Conservation (phyloP, 2,329 filamentous ascomycete species). For the Phialophora chinensis region DNA sequence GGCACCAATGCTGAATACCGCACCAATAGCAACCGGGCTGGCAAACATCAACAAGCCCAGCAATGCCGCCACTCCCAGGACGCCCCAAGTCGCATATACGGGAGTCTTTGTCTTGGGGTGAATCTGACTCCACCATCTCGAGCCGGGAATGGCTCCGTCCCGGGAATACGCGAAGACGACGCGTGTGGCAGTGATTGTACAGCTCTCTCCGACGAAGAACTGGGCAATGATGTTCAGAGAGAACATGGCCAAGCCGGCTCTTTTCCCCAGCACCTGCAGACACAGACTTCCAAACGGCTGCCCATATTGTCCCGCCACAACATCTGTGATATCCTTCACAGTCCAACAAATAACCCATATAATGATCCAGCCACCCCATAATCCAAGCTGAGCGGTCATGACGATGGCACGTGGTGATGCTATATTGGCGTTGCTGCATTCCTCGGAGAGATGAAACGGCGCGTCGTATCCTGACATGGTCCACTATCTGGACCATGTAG, state of each 20-base stretch:
- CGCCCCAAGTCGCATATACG: conserved; percentile 43
- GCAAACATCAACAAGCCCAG: conserved; percentile 42
- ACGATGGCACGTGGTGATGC: conserved; percentile 44
- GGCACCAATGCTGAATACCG: conserved; percentile 44
- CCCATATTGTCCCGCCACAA: conserved; percentile 42
- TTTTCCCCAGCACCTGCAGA: conserved; percentile 43
- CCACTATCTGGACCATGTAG: no score
- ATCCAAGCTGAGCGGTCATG: conserved; percentile 42
- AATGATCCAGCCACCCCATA: conserved; percentile 41
- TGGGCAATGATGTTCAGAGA: conserved; percentile 43
- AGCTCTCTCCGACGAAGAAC: conserved; percentile 43
- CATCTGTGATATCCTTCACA: conserved; percentile 42
- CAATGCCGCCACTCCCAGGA: conserved; percentile 40
- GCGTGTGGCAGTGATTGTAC: conserved; percentile 42
- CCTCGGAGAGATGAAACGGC: conserved; percentile 45
- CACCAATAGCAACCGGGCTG: conserved; percentile 44
- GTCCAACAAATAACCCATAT: conserved; percentile 44
- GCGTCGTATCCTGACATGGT: conserved; percentile 44
- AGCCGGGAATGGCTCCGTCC: conserved; percentile 42
- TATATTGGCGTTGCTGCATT: conserved; percentile 45
- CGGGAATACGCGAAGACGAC: conserved; percentile 44
- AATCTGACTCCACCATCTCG: conserved; percentile 41
- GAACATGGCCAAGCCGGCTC: conserved; percentile 44
- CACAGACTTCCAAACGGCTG: conserved; percentile 44
- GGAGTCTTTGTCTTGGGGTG: conserved; percentile 42